phyloP scores from a whole-genome alignment of 805 yeast genomes.

The Candida ponderosae region DNA sequence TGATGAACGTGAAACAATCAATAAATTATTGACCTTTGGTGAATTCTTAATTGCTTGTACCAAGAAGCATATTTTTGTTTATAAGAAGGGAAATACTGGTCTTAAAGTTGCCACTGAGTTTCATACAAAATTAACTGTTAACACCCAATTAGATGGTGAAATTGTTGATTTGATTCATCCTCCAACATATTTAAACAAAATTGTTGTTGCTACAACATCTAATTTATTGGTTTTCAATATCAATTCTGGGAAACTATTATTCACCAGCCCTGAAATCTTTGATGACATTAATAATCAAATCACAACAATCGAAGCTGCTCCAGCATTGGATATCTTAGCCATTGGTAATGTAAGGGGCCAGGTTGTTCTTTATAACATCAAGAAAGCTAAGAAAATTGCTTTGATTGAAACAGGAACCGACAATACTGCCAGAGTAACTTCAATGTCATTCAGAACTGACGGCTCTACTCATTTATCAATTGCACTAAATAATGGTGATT shows the following conservation, averaged over 20 bases:
- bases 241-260: conserved; percentile 67
- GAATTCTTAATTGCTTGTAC: conserved; percentile 61
- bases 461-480: conserved; percentile 78
- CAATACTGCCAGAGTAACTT: conserved; percentile 27
- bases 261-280: conserved; percentile 41
- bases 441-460: conserved; percentile 87
- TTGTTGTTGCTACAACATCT: conserved; percentile 71
- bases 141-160: conserved; percentile 56
- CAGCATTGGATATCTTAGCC: conserved; percentile 79
- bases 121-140: conserved; percentile 52
- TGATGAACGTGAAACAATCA: conserved; percentile 30
- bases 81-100: conserved; percentile 35
- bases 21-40: conserved; percentile 61
- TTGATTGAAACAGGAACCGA: conserved; percentile 32
- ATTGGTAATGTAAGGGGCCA: conserved; percentile 68
- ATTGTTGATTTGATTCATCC: conserved; percentile 70
- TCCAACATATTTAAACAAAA: conserved; percentile 87
- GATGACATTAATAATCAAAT: conserved; percentile 34
- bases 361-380: conserved; percentile 58
- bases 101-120: conserved; percentile 47
- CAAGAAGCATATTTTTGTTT: conserved; percentile 41
- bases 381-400: conserved; percentile 50
- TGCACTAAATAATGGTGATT: conserved; percentile 73
- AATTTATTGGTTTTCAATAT: conserved; percentile 61
- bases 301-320: conserved; percentile 72